Base-by-base conservation (phyloP, 2,329 filamentous ascomycete species). In the Cladosporium sp. region DNA sequence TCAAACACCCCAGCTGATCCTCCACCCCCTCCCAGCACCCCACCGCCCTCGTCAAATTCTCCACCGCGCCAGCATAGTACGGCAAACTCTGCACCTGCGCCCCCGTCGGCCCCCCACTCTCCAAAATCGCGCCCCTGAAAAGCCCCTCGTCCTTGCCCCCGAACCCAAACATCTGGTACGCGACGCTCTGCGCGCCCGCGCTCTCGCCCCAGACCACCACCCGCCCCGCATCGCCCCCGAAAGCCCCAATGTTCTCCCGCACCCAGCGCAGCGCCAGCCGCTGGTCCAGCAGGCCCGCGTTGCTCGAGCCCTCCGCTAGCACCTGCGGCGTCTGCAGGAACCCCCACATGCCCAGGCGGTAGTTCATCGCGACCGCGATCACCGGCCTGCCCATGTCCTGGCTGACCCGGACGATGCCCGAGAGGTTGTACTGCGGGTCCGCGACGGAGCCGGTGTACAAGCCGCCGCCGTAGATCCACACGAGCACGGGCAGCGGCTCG, bases 221-320 rank as follows among this genome's bases (percentile, higher is more conserved):
- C 43, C 71, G 70, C 9, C 60, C 49, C 2, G 69, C 67, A 53
- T 73, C 62, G 1, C 83, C 83, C 0, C 82, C 82, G 66, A 86
- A 83, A 4, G 66, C 68, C 9, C 63, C 74, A 48, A 83, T 78
- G 63, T 84, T 84, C 28, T 75, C 69, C 56, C 74, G 71, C 19
- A 85, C 76, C 83, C 83, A 86, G 48, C 73, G 67, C 33, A 86
- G 70, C 11, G 80, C 71, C 19, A 77, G 61, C 55, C 77, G 74
- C 67, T 86, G 83, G 62, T 87, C 84, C 58, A 76, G 74, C 56
- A 87, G 68, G 1, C 85, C 85, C 18, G 85, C 67, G 60, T 89
- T 89, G 9, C 74, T 70, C 37, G 70, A 69, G 3, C 76, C 74
- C 41, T 62, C 58, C 2, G 54, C 54, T n/a, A 58, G 64, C 33